Evolutionary conservation across 768 basidiomycete species (phyloP), one percentile per base, ranked within the genome.

Genomic region (Punctularia strigosozonata): DNA sequence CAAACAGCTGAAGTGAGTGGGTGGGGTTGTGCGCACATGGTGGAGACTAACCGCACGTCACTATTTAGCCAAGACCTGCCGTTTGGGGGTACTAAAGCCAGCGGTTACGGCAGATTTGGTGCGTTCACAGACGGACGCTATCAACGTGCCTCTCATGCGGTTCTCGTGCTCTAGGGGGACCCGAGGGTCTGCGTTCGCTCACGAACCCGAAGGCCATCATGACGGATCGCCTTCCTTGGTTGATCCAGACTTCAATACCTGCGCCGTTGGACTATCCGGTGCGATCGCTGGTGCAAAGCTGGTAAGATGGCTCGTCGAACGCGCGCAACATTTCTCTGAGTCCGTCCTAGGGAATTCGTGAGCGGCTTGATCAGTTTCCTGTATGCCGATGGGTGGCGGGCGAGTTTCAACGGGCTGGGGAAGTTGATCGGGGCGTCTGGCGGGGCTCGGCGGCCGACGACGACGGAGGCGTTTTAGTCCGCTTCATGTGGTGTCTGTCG

Each of bases 21-120:
- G n/a, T n/a, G n/a, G n/a, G n/a, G n/a, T n/a, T n/a, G n/a, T n/a
- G n/a, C n/a, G n/a, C 13, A 28, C 36, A 36, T 22, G 20, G 14
- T 31, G 15, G 30, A 48, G 38, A 43, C 22, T 36, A n/a, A 32
- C 25, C 24, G 36, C 41, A 20, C 31, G 26, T 47, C 26, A 46
- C 52, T 57, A 69, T 43, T 58, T 39, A 80, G 75, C 54, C 94
- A 99, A 68, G 85, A 90, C 52, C 66, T 94, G 45, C 94, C 95
- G 7, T 99, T 99, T 45, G 95, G 95, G 21, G 95, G 95, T 26
- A 73, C 74, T 32, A 99, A 97, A 58, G 69, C 69, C 22, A 89
- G 85, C 37, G 94, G 94, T 28, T 92, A 94, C 53, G 94, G 91
- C 5, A 76, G 95, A 44, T 95, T 99, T 49, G 87, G 88, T 80